These are phyloP conservation scores for Cercospora canescens DNA, from an alignment of 2,329 filamentous ascomycete species.

Conservation along the genomic window DNA sequence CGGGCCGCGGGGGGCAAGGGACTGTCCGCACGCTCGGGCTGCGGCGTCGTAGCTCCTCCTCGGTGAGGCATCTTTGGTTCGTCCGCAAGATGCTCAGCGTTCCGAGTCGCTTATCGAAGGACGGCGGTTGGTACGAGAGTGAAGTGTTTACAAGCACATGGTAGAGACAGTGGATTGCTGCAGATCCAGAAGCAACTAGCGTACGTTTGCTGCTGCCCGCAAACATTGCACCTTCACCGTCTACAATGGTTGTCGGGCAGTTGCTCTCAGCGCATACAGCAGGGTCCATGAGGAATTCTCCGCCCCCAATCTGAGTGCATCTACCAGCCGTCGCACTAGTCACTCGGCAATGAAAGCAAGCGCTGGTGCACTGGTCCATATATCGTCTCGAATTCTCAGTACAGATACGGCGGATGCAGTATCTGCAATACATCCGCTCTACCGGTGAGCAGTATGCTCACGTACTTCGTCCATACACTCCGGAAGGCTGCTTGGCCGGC, in stretches of 20 bases:
- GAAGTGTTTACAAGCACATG: background rate
- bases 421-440: too few species aligned
- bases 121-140: background rate
- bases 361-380: too few species aligned
- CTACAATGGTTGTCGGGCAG: background rate
- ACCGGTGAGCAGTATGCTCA: too few species aligned
- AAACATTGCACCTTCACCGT: background rate
- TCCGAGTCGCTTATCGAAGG: background rate
- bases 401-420: too few species aligned
- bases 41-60: constrained; percentile 11
- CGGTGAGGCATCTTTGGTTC: constrained; percentile 12
- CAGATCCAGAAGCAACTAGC: background rate
- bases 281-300: too few species aligned
- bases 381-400: too few species aligned
- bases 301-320: too few species aligned
- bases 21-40: constrained; percentile 3
- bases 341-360: too few species aligned
- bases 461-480: too few species aligned
- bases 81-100: background rate
- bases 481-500: too few species aligned
- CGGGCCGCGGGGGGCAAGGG: constrained; percentile 17
- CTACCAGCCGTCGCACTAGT: too few species aligned
- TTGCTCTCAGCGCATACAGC: background rate
- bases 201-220: background rate
- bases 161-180: background rate